These are phyloP conservation scores for Monosporascus sp. DNA, from an alignment of 2,329 filamentous ascomycete genomes.

Conservation along the genomic window DNA sequence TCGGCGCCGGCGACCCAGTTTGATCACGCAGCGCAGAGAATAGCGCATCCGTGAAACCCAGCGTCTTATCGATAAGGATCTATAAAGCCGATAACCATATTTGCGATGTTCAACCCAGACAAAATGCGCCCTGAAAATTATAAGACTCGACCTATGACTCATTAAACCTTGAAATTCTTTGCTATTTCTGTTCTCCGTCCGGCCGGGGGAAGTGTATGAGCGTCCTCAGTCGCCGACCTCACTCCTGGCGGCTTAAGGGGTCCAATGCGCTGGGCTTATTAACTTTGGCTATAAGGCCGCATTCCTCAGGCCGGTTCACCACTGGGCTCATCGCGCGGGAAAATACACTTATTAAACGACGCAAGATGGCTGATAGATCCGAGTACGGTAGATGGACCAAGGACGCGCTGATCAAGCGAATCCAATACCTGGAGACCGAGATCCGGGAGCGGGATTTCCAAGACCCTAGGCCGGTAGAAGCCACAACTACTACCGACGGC, in stretches of 20 bases:
- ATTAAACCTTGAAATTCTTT: not conserved
- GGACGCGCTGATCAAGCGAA: constrained; percentile 61
- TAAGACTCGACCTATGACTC: not conserved
- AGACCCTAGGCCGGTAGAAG: not conserved
- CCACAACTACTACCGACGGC: not conserved
- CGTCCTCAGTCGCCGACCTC: constrained; percentile 11
- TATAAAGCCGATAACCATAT: not conserved
- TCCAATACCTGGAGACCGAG: constrained; percentile 63
- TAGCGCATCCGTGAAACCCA: no score
- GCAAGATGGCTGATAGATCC: constrained; percentile 22
- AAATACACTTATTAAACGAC: not conserved
- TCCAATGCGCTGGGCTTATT: not conserved
- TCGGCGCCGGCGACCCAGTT: not conserved
- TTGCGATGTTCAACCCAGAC: no score
- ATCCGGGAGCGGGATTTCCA: constrained; percentile 6
- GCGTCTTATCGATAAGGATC: not conserved
- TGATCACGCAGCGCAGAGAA: not conserved
- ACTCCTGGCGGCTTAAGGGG: constrained; percentile 14
- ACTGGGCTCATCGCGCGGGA: constrained; percentile 9
- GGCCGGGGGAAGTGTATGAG: constrained; percentile 17
- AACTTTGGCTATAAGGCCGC: not conserved
- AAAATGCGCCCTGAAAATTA: no score
- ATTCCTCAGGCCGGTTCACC: constrained; percentile 14
- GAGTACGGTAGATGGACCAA: constrained; percentile 65
- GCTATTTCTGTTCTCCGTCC: not conserved